Evolutionary conservation across 164 flowering plant genomes (phyloP).

Genomic region (Tetracentron sinense): DNA sequence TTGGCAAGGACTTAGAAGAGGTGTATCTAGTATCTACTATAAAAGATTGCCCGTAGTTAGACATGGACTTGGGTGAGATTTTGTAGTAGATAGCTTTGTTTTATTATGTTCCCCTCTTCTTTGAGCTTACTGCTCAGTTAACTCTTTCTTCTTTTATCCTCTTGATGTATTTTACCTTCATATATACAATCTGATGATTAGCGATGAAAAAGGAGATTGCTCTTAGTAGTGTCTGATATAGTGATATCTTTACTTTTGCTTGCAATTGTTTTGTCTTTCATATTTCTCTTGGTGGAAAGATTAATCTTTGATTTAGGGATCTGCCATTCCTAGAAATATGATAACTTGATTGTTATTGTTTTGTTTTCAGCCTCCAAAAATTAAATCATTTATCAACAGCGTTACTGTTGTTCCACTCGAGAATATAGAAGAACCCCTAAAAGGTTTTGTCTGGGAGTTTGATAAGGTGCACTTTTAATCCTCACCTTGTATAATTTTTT

Average conservation of each 20-base stretch:
- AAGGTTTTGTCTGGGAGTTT: slow-evolving; percentile 77
- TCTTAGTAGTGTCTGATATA: no score
- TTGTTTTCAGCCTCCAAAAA: slow-evolving; percentile 76
- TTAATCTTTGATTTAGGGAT: background rate
- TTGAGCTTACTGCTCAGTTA: no score
- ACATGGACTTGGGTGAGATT: no score
- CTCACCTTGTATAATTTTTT: background rate
- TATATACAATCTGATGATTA: no score
- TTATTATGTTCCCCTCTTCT: background rate
- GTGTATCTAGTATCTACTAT: background rate
- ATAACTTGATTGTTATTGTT: background rate
- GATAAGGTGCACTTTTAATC: slow-evolving; percentile 56
- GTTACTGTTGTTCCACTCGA: slow-evolving; percentile 77
- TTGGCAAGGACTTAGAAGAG: background rate
- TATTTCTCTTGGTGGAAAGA: background rate
- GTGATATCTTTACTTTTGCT: background rate
- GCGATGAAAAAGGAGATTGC: no score
- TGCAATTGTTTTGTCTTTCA: background rate
- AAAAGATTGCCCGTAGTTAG: no score
- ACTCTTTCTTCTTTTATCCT: no score
- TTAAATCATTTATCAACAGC: slow-evolving; percentile 63
- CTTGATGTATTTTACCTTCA: no score
- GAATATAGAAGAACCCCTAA: slow-evolving; percentile 66
- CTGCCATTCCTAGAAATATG: background rate
- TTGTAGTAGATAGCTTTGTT: background rate